Conservation (phyloP, 192 early-diverging fungal species). For the Linnemannia hyalina region DNA sequence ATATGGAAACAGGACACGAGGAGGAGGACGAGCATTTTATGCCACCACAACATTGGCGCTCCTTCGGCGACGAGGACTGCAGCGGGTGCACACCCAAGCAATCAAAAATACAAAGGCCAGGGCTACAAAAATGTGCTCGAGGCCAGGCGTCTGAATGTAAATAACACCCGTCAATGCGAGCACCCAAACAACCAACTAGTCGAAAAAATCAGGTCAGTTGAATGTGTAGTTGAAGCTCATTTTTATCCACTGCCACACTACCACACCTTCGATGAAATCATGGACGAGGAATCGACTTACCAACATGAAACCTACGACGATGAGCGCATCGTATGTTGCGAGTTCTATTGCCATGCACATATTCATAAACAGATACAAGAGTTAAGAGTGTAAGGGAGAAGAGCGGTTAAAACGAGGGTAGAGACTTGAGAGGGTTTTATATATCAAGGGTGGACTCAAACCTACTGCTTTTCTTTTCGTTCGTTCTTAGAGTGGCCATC, state of each 20-base stretch:
- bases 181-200: constrained; percentile 14
- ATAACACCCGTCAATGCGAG: constrained; percentile 15
- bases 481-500: neutral
- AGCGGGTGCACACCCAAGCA: constrained; percentile 20
- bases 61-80: neutral
- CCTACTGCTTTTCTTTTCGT: neutral
- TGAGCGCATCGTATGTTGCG: constrained; percentile 11
- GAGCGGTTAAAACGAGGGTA: neutral
- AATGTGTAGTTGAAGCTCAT: neutral
- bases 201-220: neutral
- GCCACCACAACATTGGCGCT: neutral
- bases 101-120: constrained; percentile 20
- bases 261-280: neutral
- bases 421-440: neutral
- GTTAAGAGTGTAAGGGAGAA: neutral
- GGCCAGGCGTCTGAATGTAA: constrained; percentile 10
- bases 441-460: neutral
- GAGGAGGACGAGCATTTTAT: neutral
- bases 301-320: constrained; percentile 8
- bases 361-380: neutral
- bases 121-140: constrained; percentile 21
- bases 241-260: neutral
- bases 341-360: constrained; percentile 18
- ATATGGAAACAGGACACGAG: neutral
- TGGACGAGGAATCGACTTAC: neutral